phyloP scores from a whole-genome alignment of 140 eudicot species.

The Bidens hawaiensis region DNA sequence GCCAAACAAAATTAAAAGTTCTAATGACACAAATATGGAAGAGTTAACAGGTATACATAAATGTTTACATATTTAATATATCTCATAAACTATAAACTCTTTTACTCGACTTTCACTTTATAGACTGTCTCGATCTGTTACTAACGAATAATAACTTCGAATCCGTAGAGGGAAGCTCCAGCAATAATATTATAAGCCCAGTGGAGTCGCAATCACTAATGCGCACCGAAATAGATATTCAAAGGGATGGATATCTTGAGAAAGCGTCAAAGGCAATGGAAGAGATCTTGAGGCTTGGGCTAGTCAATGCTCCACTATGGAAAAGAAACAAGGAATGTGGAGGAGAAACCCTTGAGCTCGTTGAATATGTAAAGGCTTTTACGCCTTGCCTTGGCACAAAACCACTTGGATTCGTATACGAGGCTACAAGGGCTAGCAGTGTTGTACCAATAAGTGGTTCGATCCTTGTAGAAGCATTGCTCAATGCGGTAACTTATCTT shows the following conservation, averaged over 20 bases:
- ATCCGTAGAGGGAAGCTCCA: neutral
- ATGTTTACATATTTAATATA: no score
- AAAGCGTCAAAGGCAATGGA: constrained; percentile 63
- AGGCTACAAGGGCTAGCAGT: constrained; percentile 55
- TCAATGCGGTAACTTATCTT: constrained; percentile 40
- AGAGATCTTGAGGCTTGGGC: constrained; percentile 55
- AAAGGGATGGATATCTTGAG: constrained; percentile 27
- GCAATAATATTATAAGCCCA: constrained; percentile 20
- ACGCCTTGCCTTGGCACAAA: constrained; percentile 43
- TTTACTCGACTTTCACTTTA: no score
- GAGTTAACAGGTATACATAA: no score
- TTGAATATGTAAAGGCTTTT: constrained; percentile 41
- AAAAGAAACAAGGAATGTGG: constrained; percentile 33
- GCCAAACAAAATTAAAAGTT: constrained; percentile 18
- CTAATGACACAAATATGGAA: constrained; percentile 11
- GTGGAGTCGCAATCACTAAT: neutral
- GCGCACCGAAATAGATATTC: neutral
- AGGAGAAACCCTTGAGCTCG: constrained; percentile 41
- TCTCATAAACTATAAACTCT: no score
- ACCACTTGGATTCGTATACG: constrained; percentile 46
- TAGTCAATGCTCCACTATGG: constrained; percentile 57
- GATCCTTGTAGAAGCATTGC: constrained; percentile 47
- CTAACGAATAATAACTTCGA: no score
- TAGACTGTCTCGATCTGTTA: no score
- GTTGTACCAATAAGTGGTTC: constrained; percentile 36